Evolutionary conservation across 1,284 basidiomycete genomes (phyloP).

Genomic region (Ustilago nuda): DNA sequence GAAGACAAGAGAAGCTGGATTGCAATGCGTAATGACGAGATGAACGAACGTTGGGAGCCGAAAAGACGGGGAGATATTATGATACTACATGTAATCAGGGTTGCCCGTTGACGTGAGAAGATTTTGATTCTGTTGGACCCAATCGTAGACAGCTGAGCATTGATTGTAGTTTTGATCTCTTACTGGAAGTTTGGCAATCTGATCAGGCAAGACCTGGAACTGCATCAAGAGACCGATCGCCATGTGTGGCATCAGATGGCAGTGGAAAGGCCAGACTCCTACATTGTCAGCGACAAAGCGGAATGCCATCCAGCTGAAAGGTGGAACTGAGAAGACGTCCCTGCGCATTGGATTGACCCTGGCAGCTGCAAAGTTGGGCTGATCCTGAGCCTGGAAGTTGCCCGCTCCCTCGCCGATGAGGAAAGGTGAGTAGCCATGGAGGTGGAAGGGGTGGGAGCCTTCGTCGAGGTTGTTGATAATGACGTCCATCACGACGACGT

Average conservation of each 20-base stretch:
- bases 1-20: not conserved
- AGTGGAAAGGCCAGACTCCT: constrained; percentile 61
- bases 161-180: constrained; percentile 21
- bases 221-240: constrained; percentile 54
- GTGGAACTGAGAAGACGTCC: constrained; percentile 55
- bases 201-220: constrained; percentile 41
- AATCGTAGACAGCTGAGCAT: constrained; percentile 33
- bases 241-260: constrained; percentile 55
- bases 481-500: constrained; percentile 62
- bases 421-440: constrained; percentile 53
- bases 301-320: constrained; percentile 55
- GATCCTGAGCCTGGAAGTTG: constrained; percentile 36
- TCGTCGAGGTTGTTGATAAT: constrained; percentile 70
- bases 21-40: not conserved
- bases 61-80: not conserved
- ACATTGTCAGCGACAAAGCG: constrained; percentile 59
- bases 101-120: constrained; percentile 33
- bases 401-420: constrained; percentile 69
- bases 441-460: constrained; percentile 72
- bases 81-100: constrained; percentile 21
- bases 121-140: constrained; percentile 32
- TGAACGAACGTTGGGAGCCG: not conserved
- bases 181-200: constrained; percentile 26
- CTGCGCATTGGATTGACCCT: constrained; percentile 52
- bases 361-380: constrained; percentile 34